Conservation (phyloP, 345 rosid species). For the Citrus cavaleriei region DNA sequence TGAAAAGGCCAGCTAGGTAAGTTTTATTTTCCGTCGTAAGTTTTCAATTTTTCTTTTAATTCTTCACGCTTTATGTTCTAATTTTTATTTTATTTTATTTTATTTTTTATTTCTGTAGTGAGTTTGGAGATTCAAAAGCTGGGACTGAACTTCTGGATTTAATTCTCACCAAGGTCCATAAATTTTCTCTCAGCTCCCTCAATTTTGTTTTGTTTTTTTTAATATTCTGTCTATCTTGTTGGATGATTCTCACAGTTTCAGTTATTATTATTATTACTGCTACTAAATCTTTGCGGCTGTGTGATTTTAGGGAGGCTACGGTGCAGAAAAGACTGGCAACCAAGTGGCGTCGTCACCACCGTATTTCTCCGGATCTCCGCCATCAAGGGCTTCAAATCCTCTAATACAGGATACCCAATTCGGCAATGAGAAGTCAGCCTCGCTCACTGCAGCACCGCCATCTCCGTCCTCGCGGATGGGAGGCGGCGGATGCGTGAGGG, state of each 20-base stretch:
- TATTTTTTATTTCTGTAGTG: conserved; percentile 28
- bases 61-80: no score
- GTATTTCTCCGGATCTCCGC: conserved; percentile 71
- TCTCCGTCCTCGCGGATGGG: conserved; percentile 35
- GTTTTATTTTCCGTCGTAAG: not conserved
- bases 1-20: conserved; percentile 29
- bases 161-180: conserved; percentile 47
- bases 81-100: not conserved
- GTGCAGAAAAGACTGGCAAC: conserved; percentile 21
- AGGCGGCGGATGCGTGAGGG: conserved; percentile 60
- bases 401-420: conserved; percentile 62
- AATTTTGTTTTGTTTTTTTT: not conserved
- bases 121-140: conserved; percentile 46
- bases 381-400: conserved; percentile 65
- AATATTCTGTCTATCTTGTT: not conserved
- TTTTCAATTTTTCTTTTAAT: not conserved
- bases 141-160: conserved; percentile 69
- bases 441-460: conserved; percentile 21
- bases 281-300: not conserved
- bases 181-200: not conserved
- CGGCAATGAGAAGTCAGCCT: conserved; percentile 34
- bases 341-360: conserved; percentile 57
- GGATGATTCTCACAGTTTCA: no score
- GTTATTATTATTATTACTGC: no score
- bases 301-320: conserved; percentile 44